phyloP scores from a whole-genome alignment of 768 basidiomycete genomes.

The Pleurotus eryngii region DNA sequence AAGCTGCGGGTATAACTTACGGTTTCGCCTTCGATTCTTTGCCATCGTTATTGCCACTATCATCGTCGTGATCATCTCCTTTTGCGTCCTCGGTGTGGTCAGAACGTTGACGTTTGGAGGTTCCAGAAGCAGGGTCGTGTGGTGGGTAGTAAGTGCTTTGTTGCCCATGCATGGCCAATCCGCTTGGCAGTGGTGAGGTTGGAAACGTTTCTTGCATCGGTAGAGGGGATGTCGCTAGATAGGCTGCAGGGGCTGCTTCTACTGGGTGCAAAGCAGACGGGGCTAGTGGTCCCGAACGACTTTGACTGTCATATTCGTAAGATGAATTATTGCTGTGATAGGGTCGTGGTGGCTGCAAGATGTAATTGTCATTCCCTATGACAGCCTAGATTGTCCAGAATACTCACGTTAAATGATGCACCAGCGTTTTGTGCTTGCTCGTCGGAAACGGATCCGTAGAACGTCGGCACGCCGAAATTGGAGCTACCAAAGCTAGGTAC shows the following conservation, averaged over 20 bases:
- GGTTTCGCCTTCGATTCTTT: conserved; percentile 40
- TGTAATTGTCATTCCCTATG: no score
- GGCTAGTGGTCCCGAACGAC: not conserved
- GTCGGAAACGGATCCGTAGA: not conserved
- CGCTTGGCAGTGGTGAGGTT: conserved; percentile 12
- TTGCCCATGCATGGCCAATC: conserved; percentile 10
- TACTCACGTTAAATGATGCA: not conserved
- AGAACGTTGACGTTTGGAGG: conserved; percentile 34
- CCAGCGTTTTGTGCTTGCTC: not conserved
- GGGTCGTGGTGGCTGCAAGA: not conserved
- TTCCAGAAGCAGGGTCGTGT: conserved; percentile 13
- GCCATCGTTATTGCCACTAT: conserved; percentile 27
- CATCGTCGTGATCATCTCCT: conserved; percentile 35
- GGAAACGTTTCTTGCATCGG: conserved; percentile 24
- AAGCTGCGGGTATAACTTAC: conserved; percentile 25
- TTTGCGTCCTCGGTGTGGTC: conserved; percentile 25
- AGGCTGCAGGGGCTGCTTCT: conserved; percentile 8
- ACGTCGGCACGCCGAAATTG: not conserved
- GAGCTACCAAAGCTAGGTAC: not conserved
- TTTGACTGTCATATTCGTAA: not conserved
- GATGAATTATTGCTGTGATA: not conserved
- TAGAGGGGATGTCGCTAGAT: conserved; percentile 21
- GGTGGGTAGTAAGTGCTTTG: conserved; percentile 18
- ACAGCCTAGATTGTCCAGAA: no score
- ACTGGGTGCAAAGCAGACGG: conserved; percentile 7